These are phyloP conservation scores for Arthroderma sp. DNA, from an alignment of 2,329 filamentous ascomycete genomes.

Conservation along the genomic window DNA sequence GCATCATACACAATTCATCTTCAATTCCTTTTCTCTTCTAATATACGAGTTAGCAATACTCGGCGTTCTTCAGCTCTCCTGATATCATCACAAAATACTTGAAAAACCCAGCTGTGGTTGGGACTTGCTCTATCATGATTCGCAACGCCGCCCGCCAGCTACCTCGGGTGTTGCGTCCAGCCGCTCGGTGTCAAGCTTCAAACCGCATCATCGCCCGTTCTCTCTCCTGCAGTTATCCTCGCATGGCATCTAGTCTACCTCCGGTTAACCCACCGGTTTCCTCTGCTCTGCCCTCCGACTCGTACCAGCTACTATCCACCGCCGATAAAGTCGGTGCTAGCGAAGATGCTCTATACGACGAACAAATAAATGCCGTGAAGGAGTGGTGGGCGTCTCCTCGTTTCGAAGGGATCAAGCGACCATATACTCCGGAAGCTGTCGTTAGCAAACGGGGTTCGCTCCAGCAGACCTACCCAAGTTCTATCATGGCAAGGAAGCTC, in stretches of 20 bases:
- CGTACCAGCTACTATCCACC: slow-evolving; percentile 75
- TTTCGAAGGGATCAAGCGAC: slow-evolving; percentile 78
- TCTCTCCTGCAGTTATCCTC: slow-evolving; percentile 26
- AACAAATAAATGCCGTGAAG: slow-evolving; percentile 72
- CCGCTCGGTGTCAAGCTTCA: background rate
- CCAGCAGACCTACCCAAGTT: slow-evolving; percentile 79
- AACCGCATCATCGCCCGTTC: slow-evolving; percentile 13
- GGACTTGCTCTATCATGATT: slow-evolving; percentile 17
- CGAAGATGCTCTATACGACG: slow-evolving; percentile 74
- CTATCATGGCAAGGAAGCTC: slow-evolving; percentile 85
- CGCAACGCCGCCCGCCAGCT: slow-evolving; percentile 24
- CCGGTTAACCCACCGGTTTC: slow-evolving; percentile 50
- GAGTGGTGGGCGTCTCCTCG: slow-evolving; percentile 82
- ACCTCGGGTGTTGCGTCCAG: slow-evolving; percentile 19
- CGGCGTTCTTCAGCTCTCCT: no score
- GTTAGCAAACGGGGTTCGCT: slow-evolving; percentile 86
- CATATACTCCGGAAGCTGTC: slow-evolving; percentile 80
- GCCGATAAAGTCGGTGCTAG: slow-evolving; percentile 61
- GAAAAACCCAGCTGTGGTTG: no score
- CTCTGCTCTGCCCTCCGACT: slow-evolving; percentile 51
- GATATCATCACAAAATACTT: no score
- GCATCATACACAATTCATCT: no score
- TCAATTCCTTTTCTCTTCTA: no score
- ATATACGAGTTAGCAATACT: no score
- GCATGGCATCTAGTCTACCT: slow-evolving; percentile 43